Evolutionary conservation across 495 filamentous ascomycete genomes (phyloP), one percentile per base, ranked within the genome.

Genomic region (Polyplosphaeria fusca): DNA sequence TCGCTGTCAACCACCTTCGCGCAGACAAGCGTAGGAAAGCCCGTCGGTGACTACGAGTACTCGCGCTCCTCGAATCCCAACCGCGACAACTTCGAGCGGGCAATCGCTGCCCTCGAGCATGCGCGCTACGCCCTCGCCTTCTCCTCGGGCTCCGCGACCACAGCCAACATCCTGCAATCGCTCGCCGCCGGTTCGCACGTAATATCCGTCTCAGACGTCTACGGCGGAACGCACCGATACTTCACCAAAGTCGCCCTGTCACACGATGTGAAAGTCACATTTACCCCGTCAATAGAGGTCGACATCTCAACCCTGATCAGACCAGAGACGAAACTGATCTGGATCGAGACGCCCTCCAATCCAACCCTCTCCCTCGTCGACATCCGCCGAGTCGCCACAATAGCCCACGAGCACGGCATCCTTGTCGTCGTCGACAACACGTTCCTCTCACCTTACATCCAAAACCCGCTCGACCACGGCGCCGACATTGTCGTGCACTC

Each of bases 401-500:
- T 85, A 27, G 93, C 93, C 2, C 94, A 97, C 69, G 75, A 86
- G 56, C 86, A 89, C 69, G 91, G 91, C 44, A 89, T 99, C 55
- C 74, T 88, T 62, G 93, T 99, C 9, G 94, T 99, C 4, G 93
- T 99, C 2, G 93, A 99, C 74, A 99, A 99, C 77, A 99, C 93
- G 2, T 99, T 99, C 77, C 75, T 99, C 65, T 88, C 83, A 57
- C 93, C 93, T 23, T 99, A 97, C 68, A 79, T 97, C 22, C 93
- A 99, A 72, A 97, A 96, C 70, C 93, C 93, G 1, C 79, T 99
- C 23, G 83, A 91, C 63, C 89, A 94, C 72, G 93, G 93, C 64
- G 93, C 93, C 30, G 94, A 99, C 68, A 91, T 99, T 42, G 93
- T 97, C 39, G 85, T 97, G n/a, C 93, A 99, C 77, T 91, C 86